phyloP scores from a whole-genome alignment of 164 flowering plant genomes.

The Nelumbo lutea region DNA sequence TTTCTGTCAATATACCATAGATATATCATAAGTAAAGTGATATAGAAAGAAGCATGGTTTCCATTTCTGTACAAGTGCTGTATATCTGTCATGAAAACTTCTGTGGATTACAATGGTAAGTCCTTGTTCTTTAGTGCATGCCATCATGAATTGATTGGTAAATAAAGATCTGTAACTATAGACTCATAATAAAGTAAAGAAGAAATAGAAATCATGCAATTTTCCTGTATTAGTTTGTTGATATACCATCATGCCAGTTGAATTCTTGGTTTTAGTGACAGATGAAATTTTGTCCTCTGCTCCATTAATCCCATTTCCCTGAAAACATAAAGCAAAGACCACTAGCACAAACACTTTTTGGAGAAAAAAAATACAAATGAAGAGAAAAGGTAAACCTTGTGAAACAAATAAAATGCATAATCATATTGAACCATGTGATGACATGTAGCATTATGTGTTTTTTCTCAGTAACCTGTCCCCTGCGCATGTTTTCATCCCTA shows the following conservation, averaged over 20 bases:
- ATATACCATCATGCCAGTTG: conserved; percentile 9
- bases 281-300: conserved; percentile 13
- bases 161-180: background rate
- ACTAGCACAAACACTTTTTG: background rate
- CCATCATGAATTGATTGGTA: background rate
- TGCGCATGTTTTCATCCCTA: conserved; percentile 19
- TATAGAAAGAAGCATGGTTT: background rate
- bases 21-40: background rate
- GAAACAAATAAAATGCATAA: background rate
- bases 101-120: background rate
- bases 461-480: conserved; percentile 36
- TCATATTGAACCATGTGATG: background rate
- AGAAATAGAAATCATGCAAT: background rate
- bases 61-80: background rate
- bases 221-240: background rate
- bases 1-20: background rate
- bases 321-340: background rate
- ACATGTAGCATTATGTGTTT: background rate
- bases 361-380: background rate
- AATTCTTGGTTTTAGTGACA: conserved; percentile 9
- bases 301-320: conserved; percentile 15
- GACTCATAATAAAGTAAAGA: background rate
- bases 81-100: background rate
- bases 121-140: background rate
- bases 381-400: background rate